These are phyloP conservation scores for Hypholoma fasciculare DNA, from an alignment of 768 basidiomycete genomes.

Conservation along the genomic window DNA sequence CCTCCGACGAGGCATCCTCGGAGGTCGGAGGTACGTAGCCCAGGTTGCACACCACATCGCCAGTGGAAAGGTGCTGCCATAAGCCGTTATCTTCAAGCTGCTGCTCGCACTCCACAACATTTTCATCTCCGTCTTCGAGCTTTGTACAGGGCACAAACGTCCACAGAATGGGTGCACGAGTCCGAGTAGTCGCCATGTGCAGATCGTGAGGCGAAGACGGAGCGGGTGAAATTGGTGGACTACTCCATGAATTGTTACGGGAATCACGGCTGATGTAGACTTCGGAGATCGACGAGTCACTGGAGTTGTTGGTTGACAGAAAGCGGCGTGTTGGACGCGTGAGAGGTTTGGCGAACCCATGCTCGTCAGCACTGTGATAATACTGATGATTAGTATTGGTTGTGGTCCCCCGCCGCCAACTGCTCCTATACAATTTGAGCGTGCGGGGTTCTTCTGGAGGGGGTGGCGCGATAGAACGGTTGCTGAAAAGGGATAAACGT, in stretches of 20 bases:
- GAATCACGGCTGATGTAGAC: constrained; percentile 5
- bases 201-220: constrained; percentile 60
- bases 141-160: constrained; percentile 72
- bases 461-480: constrained; percentile 21
- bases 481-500: constrained; percentile 27
- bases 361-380: constrained; percentile 8
- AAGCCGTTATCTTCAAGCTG: constrained; percentile 68
- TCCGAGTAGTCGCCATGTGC: constrained; percentile 53
- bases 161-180: constrained; percentile 71
- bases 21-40: constrained; percentile 64
- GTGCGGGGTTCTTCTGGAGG: constrained; percentile 31
- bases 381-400: not conserved
- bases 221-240: not conserved
- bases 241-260: constrained; percentile 2
- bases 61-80: constrained; percentile 74
- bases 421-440: constrained; percentile 27
- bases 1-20: constrained; percentile 27
- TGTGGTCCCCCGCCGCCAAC: constrained; percentile 21
- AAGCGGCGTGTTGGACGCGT: constrained; percentile 39
- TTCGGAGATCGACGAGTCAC: constrained; percentile 42
- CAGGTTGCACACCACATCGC: constrained; percentile 80
- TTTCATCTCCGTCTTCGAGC: constrained; percentile 42
- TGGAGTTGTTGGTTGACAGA: constrained; percentile 44
- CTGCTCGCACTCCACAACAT: constrained; percentile 60
- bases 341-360: constrained; percentile 9